Percentiles rank a stretch among this genome's conserved stretches.
These are phyloP conservation scores for Chlorella sp. DNA, from an alignment of 139 green algal species.

Conservation along the genomic window DNA sequence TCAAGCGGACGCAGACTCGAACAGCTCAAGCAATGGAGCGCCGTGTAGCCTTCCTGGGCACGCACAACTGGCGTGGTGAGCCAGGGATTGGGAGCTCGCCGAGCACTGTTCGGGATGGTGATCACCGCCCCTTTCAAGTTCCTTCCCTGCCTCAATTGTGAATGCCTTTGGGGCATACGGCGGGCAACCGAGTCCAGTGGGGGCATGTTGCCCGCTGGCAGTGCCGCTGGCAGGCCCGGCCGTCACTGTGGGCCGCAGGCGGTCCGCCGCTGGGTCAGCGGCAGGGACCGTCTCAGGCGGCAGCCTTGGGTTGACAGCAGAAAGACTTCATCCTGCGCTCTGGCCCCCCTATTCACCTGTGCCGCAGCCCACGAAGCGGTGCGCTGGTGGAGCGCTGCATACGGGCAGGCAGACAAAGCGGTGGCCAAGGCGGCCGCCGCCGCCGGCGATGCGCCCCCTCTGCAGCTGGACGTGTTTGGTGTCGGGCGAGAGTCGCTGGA, in stretches of 20 bases:
- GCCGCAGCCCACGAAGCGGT: slow-evolving; percentile 10
- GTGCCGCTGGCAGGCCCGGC: too few species aligned
- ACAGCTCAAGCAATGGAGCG: background rate
- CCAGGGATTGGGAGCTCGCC: background rate
- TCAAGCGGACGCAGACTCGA: background rate
- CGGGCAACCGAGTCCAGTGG: too few species aligned
- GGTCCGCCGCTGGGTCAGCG: too few species aligned
- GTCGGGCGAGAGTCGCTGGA: background rate
- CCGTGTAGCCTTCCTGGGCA: slow-evolving; percentile 11
- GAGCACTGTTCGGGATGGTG: background rate
- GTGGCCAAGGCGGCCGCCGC: background rate
- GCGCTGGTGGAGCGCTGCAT: slow-evolving; percentile 4
- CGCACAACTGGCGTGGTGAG: slow-evolving; percentile 16
- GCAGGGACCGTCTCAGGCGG: too few species aligned
- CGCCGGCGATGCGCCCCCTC: background rate
- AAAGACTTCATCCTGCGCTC: background rate
- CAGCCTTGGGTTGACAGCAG: background rate
- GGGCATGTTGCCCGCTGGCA: too few species aligned
- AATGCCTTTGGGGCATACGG: too few species aligned
- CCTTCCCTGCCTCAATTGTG: too few species aligned
- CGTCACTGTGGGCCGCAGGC: too few species aligned
- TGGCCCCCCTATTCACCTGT: background rate
- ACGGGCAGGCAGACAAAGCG: background rate
- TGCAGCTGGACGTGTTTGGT: slow-evolving; percentile 5
- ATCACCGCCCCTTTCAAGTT: too few species aligned